Evolutionary conservation across 352 stramenopile genomes (phyloP).

Genomic region (Globisporangium radiosum): DNA sequence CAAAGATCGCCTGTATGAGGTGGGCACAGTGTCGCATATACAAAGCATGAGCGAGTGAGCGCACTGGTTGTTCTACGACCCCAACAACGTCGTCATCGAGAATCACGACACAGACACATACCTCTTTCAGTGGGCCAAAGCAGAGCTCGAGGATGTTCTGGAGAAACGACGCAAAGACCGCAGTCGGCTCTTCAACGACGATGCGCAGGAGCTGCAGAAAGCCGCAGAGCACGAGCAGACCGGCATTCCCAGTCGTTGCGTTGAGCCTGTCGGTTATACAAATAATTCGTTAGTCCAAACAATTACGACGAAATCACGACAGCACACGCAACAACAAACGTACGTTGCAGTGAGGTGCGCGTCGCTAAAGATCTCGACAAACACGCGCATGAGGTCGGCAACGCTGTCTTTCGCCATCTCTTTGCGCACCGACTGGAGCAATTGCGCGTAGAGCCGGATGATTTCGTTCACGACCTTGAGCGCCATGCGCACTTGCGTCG

Average conservation of each 20-base stretch:
- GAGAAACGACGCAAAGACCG: constrained; percentile 65
- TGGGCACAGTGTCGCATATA: too few species aligned
- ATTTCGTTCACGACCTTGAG: constrained; percentile 80
- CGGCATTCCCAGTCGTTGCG: constrained; percentile 38
- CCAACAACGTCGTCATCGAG: too few species aligned
- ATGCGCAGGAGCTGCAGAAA: constrained; percentile 76
- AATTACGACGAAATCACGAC: neutral
- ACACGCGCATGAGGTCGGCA: constrained; percentile 61
- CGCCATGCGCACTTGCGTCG: constrained; percentile 48
- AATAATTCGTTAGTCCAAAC: constrained; percentile 1
- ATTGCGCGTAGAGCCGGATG: constrained; percentile 62
- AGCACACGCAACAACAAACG: constrained; percentile 8
- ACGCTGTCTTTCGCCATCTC: constrained; percentile 77
- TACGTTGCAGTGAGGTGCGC: constrained; percentile 63
- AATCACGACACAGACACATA: constrained; percentile 8
- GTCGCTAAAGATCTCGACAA: constrained; percentile 79
- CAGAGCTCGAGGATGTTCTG: constrained; percentile 74
- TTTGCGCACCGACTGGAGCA: constrained; percentile 77
- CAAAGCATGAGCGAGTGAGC: too few species aligned
- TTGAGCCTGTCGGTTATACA: constrained; percentile 35
- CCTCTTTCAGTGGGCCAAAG: constrained; percentile 73
- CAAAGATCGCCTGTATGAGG: constrained; percentile 51
- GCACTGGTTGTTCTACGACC: too few species aligned
- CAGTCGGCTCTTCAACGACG: constrained; percentile 68
- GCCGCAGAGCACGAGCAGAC: constrained; percentile 64